These are phyloP conservation scores for Anisodus acutangulus DNA, from an alignment of 257 asterid species.

Conservation along the genomic window DNA sequence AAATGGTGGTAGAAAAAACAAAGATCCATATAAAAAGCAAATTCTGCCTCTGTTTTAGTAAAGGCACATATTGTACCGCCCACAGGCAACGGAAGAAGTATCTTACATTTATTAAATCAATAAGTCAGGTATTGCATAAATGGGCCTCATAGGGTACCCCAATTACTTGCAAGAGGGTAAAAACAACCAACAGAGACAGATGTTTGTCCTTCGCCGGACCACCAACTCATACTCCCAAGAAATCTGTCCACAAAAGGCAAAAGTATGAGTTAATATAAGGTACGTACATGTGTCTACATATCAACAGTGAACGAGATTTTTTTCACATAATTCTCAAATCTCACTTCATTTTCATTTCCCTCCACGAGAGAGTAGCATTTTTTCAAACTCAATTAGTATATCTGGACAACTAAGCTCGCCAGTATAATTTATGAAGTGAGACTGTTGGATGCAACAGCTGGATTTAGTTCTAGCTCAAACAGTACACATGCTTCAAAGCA, in stretches of 20 bases:
- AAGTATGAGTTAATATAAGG: background rate
- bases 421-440: background rate
- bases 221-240: background rate
- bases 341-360: background rate
- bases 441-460: background rate
- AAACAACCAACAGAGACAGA: conserved; percentile 11
- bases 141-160: conserved; percentile 14
- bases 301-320: background rate
- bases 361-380: background rate
- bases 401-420: background rate
- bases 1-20: background rate
- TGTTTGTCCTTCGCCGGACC: background rate
- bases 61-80: background rate
- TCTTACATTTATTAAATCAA: conserved; percentile 13
- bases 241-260: conserved; percentile 25
- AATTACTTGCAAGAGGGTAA: conserved; percentile 18
- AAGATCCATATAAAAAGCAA: background rate
- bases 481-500: background rate
- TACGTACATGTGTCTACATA: background rate
- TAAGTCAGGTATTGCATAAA: background rate
- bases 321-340: background rate
- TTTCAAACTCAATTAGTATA: background rate
- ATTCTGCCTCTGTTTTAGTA: background rate
- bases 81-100: background rate
- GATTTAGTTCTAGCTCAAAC: background rate